Evolutionary conservation across 2,329 filamentous ascomycete genomes (phyloP).

Genomic region (Calonectria pseudoreteaudii): DNA sequence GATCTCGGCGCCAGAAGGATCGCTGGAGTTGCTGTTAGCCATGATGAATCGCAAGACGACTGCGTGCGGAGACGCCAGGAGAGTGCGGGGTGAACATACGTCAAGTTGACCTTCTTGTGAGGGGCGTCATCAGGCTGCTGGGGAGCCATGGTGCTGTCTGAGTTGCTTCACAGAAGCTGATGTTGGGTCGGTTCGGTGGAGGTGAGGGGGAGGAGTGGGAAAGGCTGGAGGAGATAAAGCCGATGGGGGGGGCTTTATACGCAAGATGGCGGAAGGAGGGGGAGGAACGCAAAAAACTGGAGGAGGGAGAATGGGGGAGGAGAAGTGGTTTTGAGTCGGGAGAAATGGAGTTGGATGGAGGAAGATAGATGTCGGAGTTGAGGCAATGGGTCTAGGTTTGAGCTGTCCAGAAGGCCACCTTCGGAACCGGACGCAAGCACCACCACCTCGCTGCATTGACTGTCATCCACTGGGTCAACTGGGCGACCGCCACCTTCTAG

Average conservation of each 20-base stretch:
- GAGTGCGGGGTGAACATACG: conserved; percentile 64
- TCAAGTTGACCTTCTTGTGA: conserved; percentile 84
- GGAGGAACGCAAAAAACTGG: conserved; percentile 11
- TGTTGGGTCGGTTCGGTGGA: conserved; percentile 36
- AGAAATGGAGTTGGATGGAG: conserved; percentile 27
- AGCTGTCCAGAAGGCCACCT: conserved; percentile 45
- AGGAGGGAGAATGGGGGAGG: conserved; percentile 12
- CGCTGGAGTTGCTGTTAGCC: conserved; percentile 68
- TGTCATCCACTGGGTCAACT: conserved; percentile 44
- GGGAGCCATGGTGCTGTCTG: conserved; percentile 73
- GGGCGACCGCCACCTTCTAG: conserved; percentile 38
- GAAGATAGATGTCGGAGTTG: conserved; percentile 24
- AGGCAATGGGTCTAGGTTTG: conserved; percentile 40
- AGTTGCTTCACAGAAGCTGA: conserved; percentile 44
- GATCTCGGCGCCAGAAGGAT: conserved; percentile 88
- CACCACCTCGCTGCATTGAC: conserved; percentile 31
- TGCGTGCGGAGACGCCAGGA: neutral
- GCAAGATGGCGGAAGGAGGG: conserved; percentile 13
- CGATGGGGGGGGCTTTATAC: conserved; percentile 30
- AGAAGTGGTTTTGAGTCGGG: conserved; percentile 22
- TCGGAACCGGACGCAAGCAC: conserved; percentile 37
- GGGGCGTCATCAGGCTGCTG: conserved; percentile 67
- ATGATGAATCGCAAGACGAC: conserved; percentile 6
- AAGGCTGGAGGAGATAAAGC: conserved; percentile 35
- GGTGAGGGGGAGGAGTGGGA: conserved; percentile 38